Base-by-base conservation (phyloP, 768 basidiomycete species). In the Boletus vinaceobasis region DNA sequence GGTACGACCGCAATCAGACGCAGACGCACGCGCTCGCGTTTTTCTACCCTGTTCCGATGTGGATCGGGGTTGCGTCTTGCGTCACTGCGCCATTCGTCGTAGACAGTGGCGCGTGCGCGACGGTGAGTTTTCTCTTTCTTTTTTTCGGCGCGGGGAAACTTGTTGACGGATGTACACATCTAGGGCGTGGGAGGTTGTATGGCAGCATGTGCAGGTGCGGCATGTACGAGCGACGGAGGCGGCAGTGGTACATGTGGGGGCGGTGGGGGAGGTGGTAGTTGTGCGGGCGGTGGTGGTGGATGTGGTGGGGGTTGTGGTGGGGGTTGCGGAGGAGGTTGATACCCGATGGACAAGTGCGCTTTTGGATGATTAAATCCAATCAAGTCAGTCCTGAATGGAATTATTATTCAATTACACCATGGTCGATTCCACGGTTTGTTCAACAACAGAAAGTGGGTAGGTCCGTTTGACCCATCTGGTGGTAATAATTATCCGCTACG, bases 21-120 rank as follows among this genome's bases (percentile, higher is more conserved):
- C 15, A 11, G 13, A 7, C 17, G 15, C 54, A 60, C 26, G 53
- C n/a, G 1, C 43, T 50, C 5, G 35, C 58, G 2, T 60, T 60
- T 21, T 50, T 60, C 7, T 60, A 60, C 15, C 60, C 60, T 14
- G 5, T 60, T 3, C 60, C 60, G 5, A 1, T 60, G 4, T 40
- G 23, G 33, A 11, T 11, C 15, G 50, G 45, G 7, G 9, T 14
- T 7, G 47, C 26, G 14, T 32, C 50, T 27, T 52, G 59, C 5
- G 49, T 60, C 26, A 4, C 5, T 19, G 35, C 11, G 7, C 51
- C 57, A 4, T 46, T 32, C 6, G 27, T 60, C 21, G n/a, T 55
- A 7, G 36, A 13, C 1, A 11, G 13, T 3, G 35, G 59, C 6
- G 42, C 15, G 4, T 55, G 59, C 29, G 44, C 59, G 23, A 48